A percentile compares a stretch with the other conserved stretches of the same genome.
Evolutionary conservation across 2,329 filamentous ascomycete species (phyloP).

Genomic region (Hypoxylon sp.): DNA sequence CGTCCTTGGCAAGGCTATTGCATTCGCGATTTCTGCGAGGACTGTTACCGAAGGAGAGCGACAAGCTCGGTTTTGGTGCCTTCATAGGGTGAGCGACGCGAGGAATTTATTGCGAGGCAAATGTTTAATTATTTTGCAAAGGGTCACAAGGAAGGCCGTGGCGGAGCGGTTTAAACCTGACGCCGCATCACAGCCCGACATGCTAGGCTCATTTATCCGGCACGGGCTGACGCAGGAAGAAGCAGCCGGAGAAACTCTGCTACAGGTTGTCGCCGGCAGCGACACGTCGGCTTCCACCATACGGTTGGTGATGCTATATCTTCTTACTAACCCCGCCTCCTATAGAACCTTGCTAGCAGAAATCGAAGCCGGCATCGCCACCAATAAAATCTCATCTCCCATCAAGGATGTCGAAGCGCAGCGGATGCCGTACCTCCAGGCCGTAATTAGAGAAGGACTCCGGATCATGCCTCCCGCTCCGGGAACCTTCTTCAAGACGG

Average conservation of each 20-base stretch:
- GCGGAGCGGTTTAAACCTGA: too few species aligned
- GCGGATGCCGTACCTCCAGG: slow-evolving; percentile 49
- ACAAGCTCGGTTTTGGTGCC: too few species aligned
- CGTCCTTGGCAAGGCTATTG: too few species aligned
- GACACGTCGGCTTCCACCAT: slow-evolving; percentile 48
- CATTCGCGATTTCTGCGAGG: too few species aligned
- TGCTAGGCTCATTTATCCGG: too few species aligned
- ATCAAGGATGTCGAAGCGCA: slow-evolving; percentile 47
- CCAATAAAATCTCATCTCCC: slow-evolving; percentile 46
- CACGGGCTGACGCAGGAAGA: slow-evolving; percentile 46
- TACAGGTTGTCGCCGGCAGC: slow-evolving; percentile 47
- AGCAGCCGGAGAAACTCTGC: slow-evolving; percentile 48
- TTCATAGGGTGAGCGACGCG: too few species aligned
- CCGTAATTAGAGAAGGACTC: slow-evolving; percentile 49
- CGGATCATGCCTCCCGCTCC: slow-evolving; percentile 47
- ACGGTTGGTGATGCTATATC: slow-evolving; percentile 43
- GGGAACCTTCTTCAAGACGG: slow-evolving; percentile 47
- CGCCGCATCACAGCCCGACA: too few species aligned
- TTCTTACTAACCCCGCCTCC: slow-evolving; percentile 41
- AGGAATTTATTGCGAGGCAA: too few species aligned
- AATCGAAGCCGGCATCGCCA: slow-evolving; percentile 38
- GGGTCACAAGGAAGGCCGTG: too few species aligned
- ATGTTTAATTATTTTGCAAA: too few species aligned
- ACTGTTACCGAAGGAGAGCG: too few species aligned
- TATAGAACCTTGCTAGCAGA: slow-evolving; percentile 45